Evolutionary conservation across 1,284 basidiomycete species (phyloP).

Genomic region (Gymnopus androsaceus): DNA sequence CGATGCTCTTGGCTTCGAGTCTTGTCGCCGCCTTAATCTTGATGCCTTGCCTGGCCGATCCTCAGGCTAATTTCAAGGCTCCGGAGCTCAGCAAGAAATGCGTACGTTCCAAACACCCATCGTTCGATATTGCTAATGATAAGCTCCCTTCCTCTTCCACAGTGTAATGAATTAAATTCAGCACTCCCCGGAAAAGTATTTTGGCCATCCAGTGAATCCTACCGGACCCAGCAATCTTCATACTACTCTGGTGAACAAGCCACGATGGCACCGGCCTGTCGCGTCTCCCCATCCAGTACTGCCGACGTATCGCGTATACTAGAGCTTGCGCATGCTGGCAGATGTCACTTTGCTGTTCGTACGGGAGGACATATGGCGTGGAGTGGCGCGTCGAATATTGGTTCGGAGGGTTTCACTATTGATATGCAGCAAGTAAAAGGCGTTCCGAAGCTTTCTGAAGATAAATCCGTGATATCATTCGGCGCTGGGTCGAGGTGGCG

Average conservation of each 20-base stretch:
- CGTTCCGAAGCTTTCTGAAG: constrained; percentile 15
- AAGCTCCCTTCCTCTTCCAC: background rate
- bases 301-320: constrained; percentile 19
- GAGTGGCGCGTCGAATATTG: constrained; percentile 22
- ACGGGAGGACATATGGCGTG: constrained; percentile 22
- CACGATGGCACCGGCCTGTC: constrained; percentile 15
- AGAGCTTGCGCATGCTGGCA: constrained; percentile 5
- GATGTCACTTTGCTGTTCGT: constrained; percentile 20
- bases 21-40: too few relatives aligned
- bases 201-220: constrained; percentile 4
- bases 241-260: constrained; percentile 20
- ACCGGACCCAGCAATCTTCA: constrained; percentile 14
- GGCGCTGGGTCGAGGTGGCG: constrained; percentile 20
- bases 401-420: constrained; percentile 19
- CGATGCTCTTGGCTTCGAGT: too few relatives aligned
- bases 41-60: too few relatives aligned
- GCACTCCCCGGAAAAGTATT: constrained; percentile 9
- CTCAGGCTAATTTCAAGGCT: too few relatives aligned
- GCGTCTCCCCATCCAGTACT: constrained; percentile 15
- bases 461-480: constrained; percentile 18
- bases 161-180: background rate
- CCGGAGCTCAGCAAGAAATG: too few relatives aligned
- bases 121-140: background rate
- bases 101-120: background rate
- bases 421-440: constrained; percentile 17